phyloP scores from a whole-genome alignment of 768 basidiomycete genomes.

The Tylopilus cervinicoccineus region DNA sequence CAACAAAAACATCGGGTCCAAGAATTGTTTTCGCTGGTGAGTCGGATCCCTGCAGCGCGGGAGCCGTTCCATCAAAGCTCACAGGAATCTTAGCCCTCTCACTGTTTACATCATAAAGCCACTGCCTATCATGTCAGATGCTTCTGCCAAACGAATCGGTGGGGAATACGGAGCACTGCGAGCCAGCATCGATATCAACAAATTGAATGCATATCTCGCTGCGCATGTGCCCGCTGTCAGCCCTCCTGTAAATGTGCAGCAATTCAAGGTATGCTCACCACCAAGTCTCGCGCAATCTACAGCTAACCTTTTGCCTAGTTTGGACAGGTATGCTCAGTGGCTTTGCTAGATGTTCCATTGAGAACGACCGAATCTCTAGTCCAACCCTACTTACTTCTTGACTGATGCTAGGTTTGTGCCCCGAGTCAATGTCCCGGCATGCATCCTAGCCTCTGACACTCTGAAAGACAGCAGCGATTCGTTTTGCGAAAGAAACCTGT shows the following conservation, averaged over 20 bases:
- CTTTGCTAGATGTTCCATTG: background rate
- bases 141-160: constrained; percentile 49
- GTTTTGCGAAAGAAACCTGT: constrained; percentile 94
- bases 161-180: constrained; percentile 75
- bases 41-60: no score
- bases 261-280: constrained; percentile 73
- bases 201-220: constrained; percentile 63
- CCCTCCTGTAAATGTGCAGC: constrained; percentile 74
- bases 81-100: background rate
- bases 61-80: no score
- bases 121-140: constrained; percentile 3
- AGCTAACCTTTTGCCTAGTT: constrained; percentile 48
- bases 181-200: constrained; percentile 60
- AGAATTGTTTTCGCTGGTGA: no score
- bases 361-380: constrained; percentile 41
- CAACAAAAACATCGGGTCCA: no score
- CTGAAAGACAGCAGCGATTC: constrained; percentile 50
- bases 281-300: background rate
- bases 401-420: constrained; percentile 63
- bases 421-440: background rate
- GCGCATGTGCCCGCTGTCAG: constrained; percentile 50
- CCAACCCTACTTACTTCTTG: constrained; percentile 95
- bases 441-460: constrained; percentile 2
- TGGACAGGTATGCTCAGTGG: constrained; percentile 63
- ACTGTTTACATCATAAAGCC: background rate